Evolutionary conservation across 306 rosid genomes (phyloP).

Genomic region (Gastrolobium bilobum): DNA sequence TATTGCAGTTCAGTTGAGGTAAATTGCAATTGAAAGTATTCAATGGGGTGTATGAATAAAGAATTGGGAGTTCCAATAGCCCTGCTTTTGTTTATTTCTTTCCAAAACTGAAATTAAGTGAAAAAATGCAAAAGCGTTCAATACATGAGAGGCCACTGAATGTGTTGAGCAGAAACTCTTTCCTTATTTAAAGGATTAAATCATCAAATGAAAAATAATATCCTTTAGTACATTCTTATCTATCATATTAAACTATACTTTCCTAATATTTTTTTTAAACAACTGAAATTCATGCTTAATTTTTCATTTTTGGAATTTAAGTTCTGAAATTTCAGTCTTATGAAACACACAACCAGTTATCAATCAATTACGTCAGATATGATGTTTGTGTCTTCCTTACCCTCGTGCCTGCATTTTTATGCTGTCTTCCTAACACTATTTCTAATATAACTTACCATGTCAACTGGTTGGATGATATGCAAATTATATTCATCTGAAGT

Average conservation of each 20-base stretch:
- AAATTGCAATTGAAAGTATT: not conserved
- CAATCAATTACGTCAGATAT: not conserved
- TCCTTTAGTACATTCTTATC: not conserved
- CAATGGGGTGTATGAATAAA: not conserved
- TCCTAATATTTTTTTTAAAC: not conserved
- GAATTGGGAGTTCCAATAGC: not conserved
- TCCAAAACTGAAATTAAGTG: not conserved
- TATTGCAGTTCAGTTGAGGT: not conserved
- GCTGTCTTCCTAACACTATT: not conserved
- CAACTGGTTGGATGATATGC: conserved; percentile 12
- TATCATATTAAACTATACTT: not conserved
- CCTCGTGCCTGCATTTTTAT: not conserved
- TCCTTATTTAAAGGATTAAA: not conserved
- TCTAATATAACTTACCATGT: not conserved
- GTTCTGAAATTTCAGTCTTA: not conserved
- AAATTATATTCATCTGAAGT: not conserved
- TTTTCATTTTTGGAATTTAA: not conserved
- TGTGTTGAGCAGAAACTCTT: conserved; percentile 1
- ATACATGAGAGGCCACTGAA: not conserved
- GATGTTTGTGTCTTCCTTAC: conserved; percentile 1
- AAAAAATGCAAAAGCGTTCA: not conserved
- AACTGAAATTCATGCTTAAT: not conserved
- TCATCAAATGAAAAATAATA: not conserved
- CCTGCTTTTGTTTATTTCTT: not conserved
- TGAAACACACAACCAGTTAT: not conserved